Percentiles rank a stretch among this genome's conserved stretches.
phyloP scores from a whole-genome alignment of 768 basidiomycete species.

The Suillus paluster region DNA sequence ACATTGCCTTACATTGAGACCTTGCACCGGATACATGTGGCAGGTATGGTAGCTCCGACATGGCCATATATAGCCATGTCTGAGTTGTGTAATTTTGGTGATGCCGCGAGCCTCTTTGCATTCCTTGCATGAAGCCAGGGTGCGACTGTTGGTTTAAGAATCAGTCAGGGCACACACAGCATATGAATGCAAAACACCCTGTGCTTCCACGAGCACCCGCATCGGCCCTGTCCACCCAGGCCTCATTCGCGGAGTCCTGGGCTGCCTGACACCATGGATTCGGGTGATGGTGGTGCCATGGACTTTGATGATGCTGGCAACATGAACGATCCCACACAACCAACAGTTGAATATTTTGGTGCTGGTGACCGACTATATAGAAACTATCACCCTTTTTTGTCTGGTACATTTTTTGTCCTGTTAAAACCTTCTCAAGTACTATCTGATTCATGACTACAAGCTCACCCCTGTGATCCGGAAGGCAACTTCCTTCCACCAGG shows the following conservation, averaged over 20 bases:
- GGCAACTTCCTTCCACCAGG: conserved; percentile 7
- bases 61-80: no score
- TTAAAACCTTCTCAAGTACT: background rate
- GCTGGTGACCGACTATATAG: conserved; percentile 9
- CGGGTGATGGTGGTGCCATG: background rate
- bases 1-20: no score
- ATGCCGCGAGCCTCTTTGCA: background rate
- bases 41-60: no score
- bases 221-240: background rate
- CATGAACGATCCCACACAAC: background rate
- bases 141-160: conserved; percentile 8
- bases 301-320: background rate
- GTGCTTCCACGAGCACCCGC: background rate
- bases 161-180: conserved; percentile 6
- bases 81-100: no score
- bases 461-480: conserved; percentile 6
- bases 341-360: background rate
- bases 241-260: background rate
- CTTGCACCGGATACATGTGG: no score
- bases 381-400: conserved; percentile 10
- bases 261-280: no score
- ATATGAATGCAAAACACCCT: conserved; percentile 1
- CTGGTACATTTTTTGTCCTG: conserved; percentile 1
- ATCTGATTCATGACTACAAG: conserved; percentile 2
- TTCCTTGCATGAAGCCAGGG: background rate